These are phyloP conservation scores for Cytospora paraplurivora DNA, from an alignment of 2,329 filamentous ascomycete genomes.

Conservation along the genomic window DNA sequence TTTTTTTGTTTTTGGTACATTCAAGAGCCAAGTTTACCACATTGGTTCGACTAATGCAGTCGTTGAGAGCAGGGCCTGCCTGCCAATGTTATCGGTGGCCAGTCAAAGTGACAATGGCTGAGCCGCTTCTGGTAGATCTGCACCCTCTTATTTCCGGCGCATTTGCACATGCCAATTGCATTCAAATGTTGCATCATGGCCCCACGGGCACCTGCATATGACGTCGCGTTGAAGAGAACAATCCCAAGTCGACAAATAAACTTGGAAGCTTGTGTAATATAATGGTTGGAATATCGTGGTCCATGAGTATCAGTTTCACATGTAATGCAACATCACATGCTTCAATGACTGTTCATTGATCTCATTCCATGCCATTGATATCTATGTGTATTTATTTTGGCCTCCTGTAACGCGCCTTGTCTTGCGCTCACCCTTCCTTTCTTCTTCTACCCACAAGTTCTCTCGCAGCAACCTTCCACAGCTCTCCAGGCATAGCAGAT, in stretches of 20 bases:
- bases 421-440: neutral
- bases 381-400: neutral
- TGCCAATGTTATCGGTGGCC: neutral
- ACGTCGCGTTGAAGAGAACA: too few species aligned
- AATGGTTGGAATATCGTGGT: too few species aligned
- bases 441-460: neutral
- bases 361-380: conserved; percentile 2
- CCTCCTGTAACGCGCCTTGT: neutral
- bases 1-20: too few species aligned
- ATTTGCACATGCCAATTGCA: neutral
- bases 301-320: neutral
- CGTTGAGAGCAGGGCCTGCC: neutral
- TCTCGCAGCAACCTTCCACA: neutral
- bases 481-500: neutral
- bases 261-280: too few species aligned
- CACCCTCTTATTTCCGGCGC: neutral
- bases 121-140: neutral
- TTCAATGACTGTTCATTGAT: neutral
- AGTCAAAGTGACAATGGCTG: neutral
- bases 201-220: neutral
- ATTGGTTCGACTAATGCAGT: neutral
- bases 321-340: neutral
- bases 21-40: neutral
- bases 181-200: conserved; percentile 7
- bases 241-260: too few species aligned